Evolutionary conservation across 345 rosid species (phyloP).

Genomic region (Corymbia maculata): DNA sequence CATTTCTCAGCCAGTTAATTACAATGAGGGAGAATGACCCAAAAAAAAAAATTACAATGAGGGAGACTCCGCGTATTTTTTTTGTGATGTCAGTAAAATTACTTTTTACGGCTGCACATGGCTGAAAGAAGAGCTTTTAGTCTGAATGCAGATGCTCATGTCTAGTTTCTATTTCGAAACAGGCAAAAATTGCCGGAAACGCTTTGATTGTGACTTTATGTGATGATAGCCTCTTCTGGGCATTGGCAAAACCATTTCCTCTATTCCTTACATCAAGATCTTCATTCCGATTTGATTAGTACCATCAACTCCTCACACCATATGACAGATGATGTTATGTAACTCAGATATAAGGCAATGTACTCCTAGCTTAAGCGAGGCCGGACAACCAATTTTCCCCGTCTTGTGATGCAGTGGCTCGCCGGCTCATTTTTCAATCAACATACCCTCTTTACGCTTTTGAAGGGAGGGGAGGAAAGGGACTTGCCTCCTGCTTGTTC

Average conservation of each 20-base stretch:
- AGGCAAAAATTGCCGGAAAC: neutral
- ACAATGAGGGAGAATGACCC: neutral
- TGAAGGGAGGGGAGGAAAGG: neutral
- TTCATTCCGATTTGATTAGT: neutral
- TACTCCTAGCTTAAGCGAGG: neutral
- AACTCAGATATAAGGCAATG: neutral
- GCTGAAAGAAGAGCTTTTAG: neutral
- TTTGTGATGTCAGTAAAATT: neutral
- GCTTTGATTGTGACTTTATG: neutral
- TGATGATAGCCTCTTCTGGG: neutral
- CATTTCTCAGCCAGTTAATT: neutral
- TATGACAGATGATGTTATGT: neutral
- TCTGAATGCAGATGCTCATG: neutral
- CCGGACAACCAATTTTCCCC: neutral
- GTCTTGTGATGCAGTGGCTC: rapidly evolving
- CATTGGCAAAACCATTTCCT: neutral
- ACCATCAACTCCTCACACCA: neutral
- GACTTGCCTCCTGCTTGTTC: neutral
- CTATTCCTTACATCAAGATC: rapidly evolving
- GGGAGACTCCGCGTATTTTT: rapidly evolving
- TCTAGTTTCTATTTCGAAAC: neutral
- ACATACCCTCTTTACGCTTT: neutral
- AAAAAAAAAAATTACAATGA: neutral
- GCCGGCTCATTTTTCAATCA: neutral
- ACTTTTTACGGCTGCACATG: rapidly evolving